phyloP scores from a whole-genome alignment of 371 early-diverging fungal species.

The Mucor lusitanicus region DNA sequence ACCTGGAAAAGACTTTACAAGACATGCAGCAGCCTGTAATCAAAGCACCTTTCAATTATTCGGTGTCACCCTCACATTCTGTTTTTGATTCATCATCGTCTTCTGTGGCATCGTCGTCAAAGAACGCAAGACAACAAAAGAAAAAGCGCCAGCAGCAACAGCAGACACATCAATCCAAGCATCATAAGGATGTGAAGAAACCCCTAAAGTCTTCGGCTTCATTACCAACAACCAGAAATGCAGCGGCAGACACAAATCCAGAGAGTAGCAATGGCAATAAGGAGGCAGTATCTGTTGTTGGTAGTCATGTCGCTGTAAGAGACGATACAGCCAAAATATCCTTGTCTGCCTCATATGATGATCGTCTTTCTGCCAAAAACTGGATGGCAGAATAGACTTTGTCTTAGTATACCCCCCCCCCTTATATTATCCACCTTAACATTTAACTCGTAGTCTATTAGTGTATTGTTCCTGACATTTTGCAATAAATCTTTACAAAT shows the following conservation, averaged over 20 bases:
- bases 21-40: conserved; percentile 41
- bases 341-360: conserved; percentile 49
- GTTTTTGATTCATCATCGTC: background rate
- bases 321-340: conserved; percentile 11
- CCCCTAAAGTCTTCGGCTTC: conserved; percentile 47
- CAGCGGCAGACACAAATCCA: conserved; percentile 2
- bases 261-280: background rate
- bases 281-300: background rate
- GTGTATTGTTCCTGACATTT: too few species aligned
- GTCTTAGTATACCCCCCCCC: background rate
- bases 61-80: conserved; percentile 6
- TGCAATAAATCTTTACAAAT: too few species aligned
- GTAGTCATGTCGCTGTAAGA: background rate
- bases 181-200: conserved; percentile 20
- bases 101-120: background rate
- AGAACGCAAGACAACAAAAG: conserved; percentile 3
- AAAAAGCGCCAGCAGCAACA: conserved; percentile 26
- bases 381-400: conserved; percentile 12
- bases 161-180: conserved; percentile 18
- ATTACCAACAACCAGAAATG: conserved; percentile 44
- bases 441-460: background rate
- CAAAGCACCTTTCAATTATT: conserved; percentile 12
- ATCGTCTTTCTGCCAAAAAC: conserved; percentile 23
- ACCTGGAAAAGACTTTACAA: conserved; percentile 51
- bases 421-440: background rate